Conservation (phyloP, 2,329 filamentous ascomycete species). For the Penicillium sp. region DNA sequence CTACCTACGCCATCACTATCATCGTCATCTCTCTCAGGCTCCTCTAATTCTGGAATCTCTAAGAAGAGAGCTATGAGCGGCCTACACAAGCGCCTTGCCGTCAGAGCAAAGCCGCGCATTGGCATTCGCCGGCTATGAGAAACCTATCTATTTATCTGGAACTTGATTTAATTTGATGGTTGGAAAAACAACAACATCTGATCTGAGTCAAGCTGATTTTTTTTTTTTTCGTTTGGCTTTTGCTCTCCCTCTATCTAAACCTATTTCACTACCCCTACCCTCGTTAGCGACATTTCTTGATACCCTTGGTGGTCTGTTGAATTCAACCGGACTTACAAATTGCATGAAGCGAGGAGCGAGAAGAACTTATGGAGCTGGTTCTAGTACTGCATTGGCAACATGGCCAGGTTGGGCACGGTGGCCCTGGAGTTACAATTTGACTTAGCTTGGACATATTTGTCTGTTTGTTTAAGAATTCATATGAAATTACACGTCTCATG, state of each 20-base stretch:
- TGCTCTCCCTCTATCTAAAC: not conserved
- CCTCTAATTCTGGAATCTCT: slow-evolving; percentile 18
- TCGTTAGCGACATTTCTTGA: slow-evolving; percentile 10
- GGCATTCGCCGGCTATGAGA: slow-evolving; percentile 38
- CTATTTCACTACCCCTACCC: not conserved
- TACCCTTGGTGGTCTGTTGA: slow-evolving; percentile 8
- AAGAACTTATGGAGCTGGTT: not conserved
- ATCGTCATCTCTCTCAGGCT: not conserved
- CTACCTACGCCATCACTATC: not conserved
- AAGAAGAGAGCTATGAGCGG: slow-evolving; percentile 22
- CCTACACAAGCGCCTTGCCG: slow-evolving; percentile 25
- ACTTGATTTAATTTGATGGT: not conserved
- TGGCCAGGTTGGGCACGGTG: not conserved
- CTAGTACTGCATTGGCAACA: not conserved
- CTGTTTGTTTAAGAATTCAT: not conserved
- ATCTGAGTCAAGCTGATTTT: not conserved
- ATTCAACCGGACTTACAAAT: not conserved
- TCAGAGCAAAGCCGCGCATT: slow-evolving; percentile 36
- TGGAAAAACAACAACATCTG: not conserved
- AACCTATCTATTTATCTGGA: not conserved
- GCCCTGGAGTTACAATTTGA: not conserved
- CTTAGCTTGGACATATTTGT: not conserved
- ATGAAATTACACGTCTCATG: not conserved
- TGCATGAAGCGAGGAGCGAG: slow-evolving; percentile 7
- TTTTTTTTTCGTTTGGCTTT: not conserved